Conservation (phyloP, 1,139 yeast genomes). For the Candida sanyaensis region DNA sequence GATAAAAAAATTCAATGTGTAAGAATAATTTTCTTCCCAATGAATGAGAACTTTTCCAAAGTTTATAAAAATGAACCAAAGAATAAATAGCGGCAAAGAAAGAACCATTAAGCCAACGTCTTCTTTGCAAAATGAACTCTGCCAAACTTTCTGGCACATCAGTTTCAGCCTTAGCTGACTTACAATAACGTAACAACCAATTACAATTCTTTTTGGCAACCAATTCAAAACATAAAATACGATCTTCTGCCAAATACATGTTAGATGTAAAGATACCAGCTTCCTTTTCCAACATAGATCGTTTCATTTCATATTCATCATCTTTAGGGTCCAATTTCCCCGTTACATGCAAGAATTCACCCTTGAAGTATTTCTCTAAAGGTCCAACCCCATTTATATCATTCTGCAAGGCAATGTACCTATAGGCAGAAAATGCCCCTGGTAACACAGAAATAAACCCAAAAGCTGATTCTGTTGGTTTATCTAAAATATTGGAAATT, state of each 20-base stretch:
- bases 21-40: conserved; percentile 42
- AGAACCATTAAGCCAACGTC: conserved; percentile 55
- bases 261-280: conserved; percentile 53
- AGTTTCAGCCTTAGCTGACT: conserved; percentile 49
- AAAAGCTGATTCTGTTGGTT: conserved; percentile 48
- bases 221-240: conserved; percentile 50
- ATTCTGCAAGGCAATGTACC: conserved; percentile 43
- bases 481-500: conserved; percentile 47
- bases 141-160: conserved; percentile 52
- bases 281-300: conserved; percentile 41
- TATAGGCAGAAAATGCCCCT: conserved; percentile 49
- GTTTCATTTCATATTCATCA: conserved; percentile 45
- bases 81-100: conserved; percentile 52
- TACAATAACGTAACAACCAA: conserved; percentile 50
- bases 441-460: conserved; percentile 51
- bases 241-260: conserved; percentile 54
- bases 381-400: conserved; percentile 49
- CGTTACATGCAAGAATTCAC: conserved; percentile 48
- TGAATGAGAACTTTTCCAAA: conserved; percentile 47
- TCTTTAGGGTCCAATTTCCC: conserved; percentile 49
- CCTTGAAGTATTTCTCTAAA: conserved; percentile 49
- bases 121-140: conserved; percentile 49
- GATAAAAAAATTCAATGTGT: conserved; percentile 47
- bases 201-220: conserved; percentile 47
- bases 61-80: conserved; percentile 44